Evolutionary conservation across 176 grass and related monocot species (phyloP).

Genomic region (Cymbopogon citratus): DNA sequence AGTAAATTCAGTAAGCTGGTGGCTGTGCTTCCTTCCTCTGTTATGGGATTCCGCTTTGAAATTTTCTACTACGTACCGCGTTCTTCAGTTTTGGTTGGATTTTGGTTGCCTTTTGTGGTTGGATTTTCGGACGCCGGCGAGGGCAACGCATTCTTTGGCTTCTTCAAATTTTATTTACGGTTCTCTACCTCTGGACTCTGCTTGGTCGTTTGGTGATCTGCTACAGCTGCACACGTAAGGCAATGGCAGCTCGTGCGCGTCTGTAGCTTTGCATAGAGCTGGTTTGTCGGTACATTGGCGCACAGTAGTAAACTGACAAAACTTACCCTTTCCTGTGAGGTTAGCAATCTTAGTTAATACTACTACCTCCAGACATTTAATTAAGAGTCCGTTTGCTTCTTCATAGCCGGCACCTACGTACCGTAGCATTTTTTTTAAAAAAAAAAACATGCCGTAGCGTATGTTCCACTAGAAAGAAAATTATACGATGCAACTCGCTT

Average conservation of each 20-base stretch:
- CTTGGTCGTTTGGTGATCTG: neutral
- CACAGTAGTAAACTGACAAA: neutral
- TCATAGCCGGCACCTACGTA: neutral
- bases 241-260: neutral
- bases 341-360: too few species aligned
- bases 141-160: neutral
- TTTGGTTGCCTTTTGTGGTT: neutral
- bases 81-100: neutral
- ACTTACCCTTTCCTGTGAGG: neutral
- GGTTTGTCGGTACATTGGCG: neutral
- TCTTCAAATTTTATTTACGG: neutral
- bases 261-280: neutral
- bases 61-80: neutral
- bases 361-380: neutral
- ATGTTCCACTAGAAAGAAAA: too few species aligned
- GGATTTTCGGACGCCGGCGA: constrained; percentile 1
- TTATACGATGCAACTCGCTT: too few species aligned
- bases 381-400: neutral
- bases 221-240: neutral
- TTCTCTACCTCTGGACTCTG: neutral
- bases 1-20: neutral
- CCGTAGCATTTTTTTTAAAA: too few species aligned
- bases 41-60: neutral
- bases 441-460: too few species aligned
- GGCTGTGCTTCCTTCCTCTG: neutral